phyloP scores from a whole-genome alignment of 345 rosid genomes.

The Ricinus communis region DNA sequence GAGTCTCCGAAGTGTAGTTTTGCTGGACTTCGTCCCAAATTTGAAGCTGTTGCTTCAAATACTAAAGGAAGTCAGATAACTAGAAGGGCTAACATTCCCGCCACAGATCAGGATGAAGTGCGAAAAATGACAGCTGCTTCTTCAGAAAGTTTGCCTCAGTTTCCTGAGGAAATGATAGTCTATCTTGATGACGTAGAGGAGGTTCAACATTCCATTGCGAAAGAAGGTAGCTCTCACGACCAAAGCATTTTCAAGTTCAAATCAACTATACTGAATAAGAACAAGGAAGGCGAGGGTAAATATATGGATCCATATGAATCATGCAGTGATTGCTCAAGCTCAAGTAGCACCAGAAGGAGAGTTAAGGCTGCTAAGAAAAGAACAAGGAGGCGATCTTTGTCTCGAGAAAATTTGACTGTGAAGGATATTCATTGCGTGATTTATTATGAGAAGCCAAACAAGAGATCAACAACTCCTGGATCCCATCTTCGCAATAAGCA shows the following conservation, averaged over 20 bases:
- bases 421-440: constrained; percentile 32
- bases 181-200: constrained; percentile 61
- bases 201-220: constrained; percentile 28
- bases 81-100: neutral
- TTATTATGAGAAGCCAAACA: constrained; percentile 37
- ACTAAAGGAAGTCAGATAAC: constrained; percentile 16
- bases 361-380: constrained; percentile 23
- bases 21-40: neutral
- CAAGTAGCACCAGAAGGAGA: constrained; percentile 20
- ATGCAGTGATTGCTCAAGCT: constrained; percentile 26
- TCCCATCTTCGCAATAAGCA: constrained; percentile 17
- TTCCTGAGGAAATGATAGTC: constrained; percentile 35
- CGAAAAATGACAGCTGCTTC: constrained; percentile 30
- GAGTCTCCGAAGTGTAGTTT: constrained; percentile 10
- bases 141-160: constrained; percentile 40
- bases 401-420: constrained; percentile 30
- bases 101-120: constrained; percentile 12
- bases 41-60: neutral
- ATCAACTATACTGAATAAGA: constrained; percentile 10
- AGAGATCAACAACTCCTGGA: constrained; percentile 25
- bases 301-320: constrained; percentile 18
- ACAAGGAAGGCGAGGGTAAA: neutral
- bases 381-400: constrained; percentile 37
- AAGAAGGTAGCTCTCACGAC: constrained; percentile 43
- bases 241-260: constrained; percentile 61